Percentiles rank a stretch among this genome's conserved stretches.
Conservation (phyloP, 2,329 filamentous ascomycete species). For the Ceratocystis cubensis region DNA sequence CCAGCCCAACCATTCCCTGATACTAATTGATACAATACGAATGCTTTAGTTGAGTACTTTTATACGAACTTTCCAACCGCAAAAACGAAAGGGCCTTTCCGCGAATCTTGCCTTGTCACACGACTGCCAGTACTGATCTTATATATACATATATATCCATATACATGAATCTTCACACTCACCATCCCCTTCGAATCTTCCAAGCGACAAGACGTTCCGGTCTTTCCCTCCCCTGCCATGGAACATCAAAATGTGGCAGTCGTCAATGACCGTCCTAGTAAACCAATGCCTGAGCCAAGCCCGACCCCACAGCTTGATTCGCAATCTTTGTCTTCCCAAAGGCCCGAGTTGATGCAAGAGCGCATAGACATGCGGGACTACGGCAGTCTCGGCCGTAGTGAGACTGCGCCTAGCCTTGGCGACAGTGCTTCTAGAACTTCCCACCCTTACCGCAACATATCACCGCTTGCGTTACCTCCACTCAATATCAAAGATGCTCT, state of each 20-base stretch:
- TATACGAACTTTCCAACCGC: background rate
- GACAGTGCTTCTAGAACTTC: conserved; percentile 10
- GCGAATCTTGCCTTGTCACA: too few species aligned
- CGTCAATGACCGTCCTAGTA: background rate
- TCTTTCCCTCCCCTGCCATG: background rate
- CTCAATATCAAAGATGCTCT: conserved; percentile 10
- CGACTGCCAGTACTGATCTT: background rate
- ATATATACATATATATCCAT: background rate
- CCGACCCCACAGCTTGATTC: background rate
- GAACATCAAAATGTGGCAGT: background rate
- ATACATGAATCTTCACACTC: background rate
- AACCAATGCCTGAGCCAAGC: background rate
- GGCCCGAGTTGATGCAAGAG: background rate
- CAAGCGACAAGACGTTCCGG: background rate
- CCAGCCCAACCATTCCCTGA: too few species aligned
- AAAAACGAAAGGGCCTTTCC: background rate
- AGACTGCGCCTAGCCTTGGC: conserved; percentile 1
- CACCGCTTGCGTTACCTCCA: conserved; percentile 17
- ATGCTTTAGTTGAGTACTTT: too few species aligned
- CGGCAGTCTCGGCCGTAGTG: background rate
- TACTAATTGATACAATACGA: too few species aligned
- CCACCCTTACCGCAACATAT: conserved; percentile 12
- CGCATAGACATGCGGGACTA: conserved; percentile 14
- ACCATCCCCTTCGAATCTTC: background rate
- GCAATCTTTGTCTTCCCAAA: background rate